phyloP scores from a whole-genome alignment of 2,329 filamentous ascomycete genomes.

The Aspergillus pseudoterreus region DNA sequence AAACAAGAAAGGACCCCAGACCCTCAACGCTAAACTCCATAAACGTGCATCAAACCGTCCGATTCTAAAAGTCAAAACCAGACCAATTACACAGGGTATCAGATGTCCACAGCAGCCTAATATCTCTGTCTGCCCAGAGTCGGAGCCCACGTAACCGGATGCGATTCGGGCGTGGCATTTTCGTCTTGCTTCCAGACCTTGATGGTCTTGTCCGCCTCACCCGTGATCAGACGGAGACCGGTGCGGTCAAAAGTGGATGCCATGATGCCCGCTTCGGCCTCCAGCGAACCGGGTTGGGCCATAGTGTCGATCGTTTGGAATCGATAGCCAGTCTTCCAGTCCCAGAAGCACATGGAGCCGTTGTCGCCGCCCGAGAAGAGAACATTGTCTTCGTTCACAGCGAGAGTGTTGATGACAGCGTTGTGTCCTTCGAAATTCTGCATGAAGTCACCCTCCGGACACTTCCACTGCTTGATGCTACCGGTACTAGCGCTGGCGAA shows the following conservation, averaged over 20 bases:
- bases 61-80: constrained; percentile 18
- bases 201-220: constrained; percentile 96
- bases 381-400: constrained; percentile 92
- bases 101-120: constrained; percentile 35
- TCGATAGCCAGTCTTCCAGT: constrained; percentile 93
- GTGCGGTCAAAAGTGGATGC: constrained; percentile 88
- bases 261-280: constrained; percentile 94
- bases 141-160: constrained; percentile 90
- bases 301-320: constrained; percentile 89
- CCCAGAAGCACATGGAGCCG: constrained; percentile 95
- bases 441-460: constrained; percentile 96
- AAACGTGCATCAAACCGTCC: constrained; percentile 19
- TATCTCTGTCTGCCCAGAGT: constrained; percentile 73
- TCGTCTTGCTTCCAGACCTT: constrained; percentile 98
- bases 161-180: constrained; percentile 81
- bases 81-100: constrained; percentile 14
- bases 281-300: constrained; percentile 87
- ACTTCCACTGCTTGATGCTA: constrained; percentile 99
- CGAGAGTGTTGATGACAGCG: constrained; percentile 88
- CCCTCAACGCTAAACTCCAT: constrained; percentile 29
- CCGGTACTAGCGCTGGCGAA: constrained; percentile 90
- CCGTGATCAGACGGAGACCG: constrained; percentile 83
- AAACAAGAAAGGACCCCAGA: not conserved
- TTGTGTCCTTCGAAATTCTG: constrained; percentile 98
- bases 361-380: constrained; percentile 95